Evolutionary conservation across 2,329 filamentous ascomycete species (phyloP), one percentile per base, ranked within the genome.

Genomic region (Exophiala sp.): DNA sequence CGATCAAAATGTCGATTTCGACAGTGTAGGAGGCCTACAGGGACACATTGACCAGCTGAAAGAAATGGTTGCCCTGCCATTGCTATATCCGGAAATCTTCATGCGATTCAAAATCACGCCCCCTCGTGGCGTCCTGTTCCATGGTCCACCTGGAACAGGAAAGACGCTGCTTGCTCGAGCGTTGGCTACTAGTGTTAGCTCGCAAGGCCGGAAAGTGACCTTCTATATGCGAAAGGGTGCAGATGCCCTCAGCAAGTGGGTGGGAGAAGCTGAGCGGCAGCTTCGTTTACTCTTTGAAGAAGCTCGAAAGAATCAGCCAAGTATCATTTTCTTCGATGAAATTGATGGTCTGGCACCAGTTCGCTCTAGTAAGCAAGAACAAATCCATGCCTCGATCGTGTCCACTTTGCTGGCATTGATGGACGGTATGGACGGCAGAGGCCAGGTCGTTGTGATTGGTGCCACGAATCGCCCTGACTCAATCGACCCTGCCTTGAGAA

Each of bases 211-310:
- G 62, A 97, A 97, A 69, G 94, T 99, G 60, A 97, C 91, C 0
- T 99, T 99, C 65, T 99, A 97, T 72, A 99, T 99, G 94, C 87
- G 94, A 57, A 99, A 99, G 72, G 95, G 94, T 68, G 95, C 94
- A 20, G 94, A 99, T 79, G 91, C 91, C 12, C 77, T 99, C 58
- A 96, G 91, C 72, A 99, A 99, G 73, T 99, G 94, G 94, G 94
- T 99, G 48, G 94, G 94, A 68, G 94, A 99, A 72, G 94, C 95
- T 8, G 94, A 99, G 73, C 87, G 92, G 72, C 94, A 99, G 69
- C 82, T 99, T 50, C 86, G 94, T 42, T 75, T 97, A 53, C 79
- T 99, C 4, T 99, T 99, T 61, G 94, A 97, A 65, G 94, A 99
- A 72, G 94, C 94, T 12, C 83, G 92, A 58, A 94, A 91, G 69